Percentiles rank a stretch among this genome's conserved stretches.
Evolutionary conservation across 805 yeast species (phyloP).

Genomic region (Starmerella stellata): DNA sequence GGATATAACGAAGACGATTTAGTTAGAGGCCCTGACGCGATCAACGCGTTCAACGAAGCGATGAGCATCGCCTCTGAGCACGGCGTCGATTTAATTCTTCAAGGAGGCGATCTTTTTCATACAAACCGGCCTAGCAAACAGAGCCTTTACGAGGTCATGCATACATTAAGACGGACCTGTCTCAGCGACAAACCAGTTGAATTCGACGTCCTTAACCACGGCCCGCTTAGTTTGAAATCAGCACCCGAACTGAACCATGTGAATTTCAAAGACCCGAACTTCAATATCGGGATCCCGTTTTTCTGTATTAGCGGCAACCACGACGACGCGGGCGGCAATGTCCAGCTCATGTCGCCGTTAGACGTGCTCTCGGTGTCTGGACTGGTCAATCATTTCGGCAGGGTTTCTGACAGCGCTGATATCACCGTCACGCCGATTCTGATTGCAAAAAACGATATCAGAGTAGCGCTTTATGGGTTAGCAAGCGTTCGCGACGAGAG

Average conservation of each 20-base stretch:
- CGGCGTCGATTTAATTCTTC: conserved; percentile 72
- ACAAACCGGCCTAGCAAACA: conserved; percentile 75
- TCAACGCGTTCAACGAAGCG: conserved; percentile 74
- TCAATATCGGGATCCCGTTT: conserved; percentile 74
- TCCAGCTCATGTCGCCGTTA: conserved; percentile 50
- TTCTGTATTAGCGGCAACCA: conserved; percentile 92
- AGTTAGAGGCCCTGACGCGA: conserved; percentile 73
- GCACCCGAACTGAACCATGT: conserved; percentile 43
- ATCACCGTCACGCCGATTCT: conserved; percentile 60
- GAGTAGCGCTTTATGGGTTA: conserved; percentile 72
- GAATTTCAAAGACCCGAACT: conserved; percentile 78
- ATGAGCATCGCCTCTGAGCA: conserved; percentile 46
- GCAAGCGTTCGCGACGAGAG: conserved; percentile 83
- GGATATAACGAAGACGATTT: conserved; percentile 85
- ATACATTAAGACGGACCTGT: conserved; percentile 49
- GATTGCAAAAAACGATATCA: conserved; percentile 65
- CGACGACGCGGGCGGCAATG: conserved; percentile 81
- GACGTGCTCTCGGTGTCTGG: conserved; percentile 73
- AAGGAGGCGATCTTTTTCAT: conserved; percentile 88
- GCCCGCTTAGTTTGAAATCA: conserved; percentile 36
- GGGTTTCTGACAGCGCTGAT: conserved; percentile 54
- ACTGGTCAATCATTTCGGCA: conserved; percentile 75
- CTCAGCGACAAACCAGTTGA: conserved; percentile 80
- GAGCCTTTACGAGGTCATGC: conserved; percentile 66
- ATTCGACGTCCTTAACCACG: conserved; percentile 66